Evolutionary conservation across 257 asterid species (phyloP).

Genomic region (Hygrophila difformis): DNA sequence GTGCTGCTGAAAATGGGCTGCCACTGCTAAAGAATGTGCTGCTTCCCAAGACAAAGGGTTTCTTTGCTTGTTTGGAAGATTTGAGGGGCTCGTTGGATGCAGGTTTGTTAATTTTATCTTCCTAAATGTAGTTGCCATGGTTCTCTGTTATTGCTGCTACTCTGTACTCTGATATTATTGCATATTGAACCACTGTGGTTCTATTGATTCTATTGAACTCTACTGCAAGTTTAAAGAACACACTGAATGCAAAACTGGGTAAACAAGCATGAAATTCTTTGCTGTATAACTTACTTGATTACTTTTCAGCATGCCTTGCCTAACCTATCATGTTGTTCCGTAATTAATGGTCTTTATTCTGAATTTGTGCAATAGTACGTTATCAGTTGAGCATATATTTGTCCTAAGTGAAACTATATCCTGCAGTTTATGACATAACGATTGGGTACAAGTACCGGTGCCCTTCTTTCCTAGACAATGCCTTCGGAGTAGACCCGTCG

Average conservation of each 20-base stretch:
- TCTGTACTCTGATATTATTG: not conserved
- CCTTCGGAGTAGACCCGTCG: constrained; percentile 73
- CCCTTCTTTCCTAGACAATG: constrained; percentile 83
- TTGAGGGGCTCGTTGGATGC: constrained; percentile 74
- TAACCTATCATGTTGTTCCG: too few relatives aligned
- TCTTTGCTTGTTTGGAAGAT: constrained; percentile 58
- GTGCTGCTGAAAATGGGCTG: constrained; percentile 71
- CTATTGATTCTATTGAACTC: not conserved
- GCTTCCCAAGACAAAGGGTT: constrained; percentile 84
- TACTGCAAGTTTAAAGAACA: not conserved
- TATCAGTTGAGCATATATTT: too few relatives aligned
- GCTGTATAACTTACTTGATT: too few relatives aligned
- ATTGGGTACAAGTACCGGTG: constrained; percentile 64
- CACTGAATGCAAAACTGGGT: not conserved
- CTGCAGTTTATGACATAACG: constrained; percentile 88
- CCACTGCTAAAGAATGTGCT: constrained; percentile 75
- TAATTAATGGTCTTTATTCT: too few relatives aligned
- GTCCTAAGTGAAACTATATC: too few relatives aligned
- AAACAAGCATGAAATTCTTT: too few relatives aligned
- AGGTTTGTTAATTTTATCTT: constrained; percentile 37
- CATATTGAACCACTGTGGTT: too few relatives aligned
- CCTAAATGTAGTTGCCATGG: constrained; percentile 4
- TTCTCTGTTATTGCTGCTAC: not conserved
- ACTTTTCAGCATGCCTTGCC: too few relatives aligned
- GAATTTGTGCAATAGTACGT: too few relatives aligned